phyloP scores from a whole-genome alignment of 345 rosid species.

The Lenwebbia sp. region DNA sequence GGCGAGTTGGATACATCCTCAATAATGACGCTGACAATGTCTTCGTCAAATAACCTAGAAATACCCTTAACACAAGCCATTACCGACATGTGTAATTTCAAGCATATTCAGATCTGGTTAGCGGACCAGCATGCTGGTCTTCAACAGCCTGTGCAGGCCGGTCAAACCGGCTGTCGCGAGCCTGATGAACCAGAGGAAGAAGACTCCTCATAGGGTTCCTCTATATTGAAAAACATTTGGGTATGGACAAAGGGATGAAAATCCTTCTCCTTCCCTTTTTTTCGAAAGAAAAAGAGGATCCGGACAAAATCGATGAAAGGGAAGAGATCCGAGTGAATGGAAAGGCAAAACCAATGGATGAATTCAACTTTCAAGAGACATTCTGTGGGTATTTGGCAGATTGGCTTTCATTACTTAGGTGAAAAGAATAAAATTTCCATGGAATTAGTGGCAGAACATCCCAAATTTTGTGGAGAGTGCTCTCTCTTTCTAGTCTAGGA shows the following conservation, averaged over 20 bases:
- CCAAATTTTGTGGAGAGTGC: neutral
- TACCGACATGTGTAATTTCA: no score
- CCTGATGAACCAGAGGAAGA: slow-evolving; percentile 61
- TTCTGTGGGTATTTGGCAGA: neutral
- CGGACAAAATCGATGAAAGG: neutral
- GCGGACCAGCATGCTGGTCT: slow-evolving; percentile 38
- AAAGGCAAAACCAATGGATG: neutral
- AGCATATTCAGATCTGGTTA: no score
- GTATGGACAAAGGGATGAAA: neutral
- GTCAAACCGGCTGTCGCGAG: slow-evolving; percentile 25
- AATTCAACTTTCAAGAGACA: neutral
- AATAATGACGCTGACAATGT: no score
- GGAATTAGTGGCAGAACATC: neutral
- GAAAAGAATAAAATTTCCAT: neutral
- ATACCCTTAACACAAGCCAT: no score
- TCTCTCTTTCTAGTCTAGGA: neutral
- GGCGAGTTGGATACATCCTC: no score
- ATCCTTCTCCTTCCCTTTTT: neutral
- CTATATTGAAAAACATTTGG: slow-evolving; percentile 32
- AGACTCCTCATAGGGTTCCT: slow-evolving; percentile 73
- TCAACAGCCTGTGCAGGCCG: slow-evolving; percentile 11
- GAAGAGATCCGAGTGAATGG: neutral
- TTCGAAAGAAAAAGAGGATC: neutral
- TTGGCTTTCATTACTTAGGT: neutral
- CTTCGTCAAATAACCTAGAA: no score